A percentile compares a stretch with the other conserved stretches of the same genome.
Conservation (phyloP, 805 yeast species). For the Lipomyces mesembrius region DNA sequence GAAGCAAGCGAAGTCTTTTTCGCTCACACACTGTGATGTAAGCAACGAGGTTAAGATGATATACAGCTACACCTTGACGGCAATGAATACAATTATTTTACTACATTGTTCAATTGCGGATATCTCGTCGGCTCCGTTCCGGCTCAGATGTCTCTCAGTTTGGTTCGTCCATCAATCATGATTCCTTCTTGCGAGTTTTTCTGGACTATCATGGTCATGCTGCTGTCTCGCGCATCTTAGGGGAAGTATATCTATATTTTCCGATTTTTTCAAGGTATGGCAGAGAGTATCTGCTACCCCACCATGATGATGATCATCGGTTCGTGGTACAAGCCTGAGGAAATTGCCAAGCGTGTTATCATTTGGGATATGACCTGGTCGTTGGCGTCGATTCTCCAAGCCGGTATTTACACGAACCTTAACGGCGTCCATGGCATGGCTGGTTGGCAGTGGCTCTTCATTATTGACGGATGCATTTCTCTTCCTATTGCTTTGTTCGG, state of each 20-base stretch:
- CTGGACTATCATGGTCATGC: too few relatives aligned
- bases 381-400: too few relatives aligned
- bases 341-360: too few relatives aligned
- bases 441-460: too few relatives aligned
- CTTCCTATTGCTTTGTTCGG: too few relatives aligned
- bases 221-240: too few relatives aligned
- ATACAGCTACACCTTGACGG: slow-evolving; percentile 39
- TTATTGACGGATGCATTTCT: too few relatives aligned
- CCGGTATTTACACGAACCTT: too few relatives aligned
- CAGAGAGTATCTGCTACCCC: slow-evolving; percentile 38
- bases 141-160: slow-evolving; percentile 41
- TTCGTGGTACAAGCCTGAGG: not conserved
- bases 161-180: slow-evolving; percentile 36
- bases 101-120: slow-evolving; percentile 51
- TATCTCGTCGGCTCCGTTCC: slow-evolving; percentile 48
- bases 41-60: too few relatives aligned
- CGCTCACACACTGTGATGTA: too few relatives aligned
- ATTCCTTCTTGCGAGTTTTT: slow-evolving; percentile 34
- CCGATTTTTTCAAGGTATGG: slow-evolving; percentile 30
- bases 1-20: slow-evolving; percentile 50
- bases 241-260: not conserved
- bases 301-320: slow-evolving; percentile 44
- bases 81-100: slow-evolving; percentile 53
- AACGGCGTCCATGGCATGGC: too few relatives aligned
- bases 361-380: too few relatives aligned